Conservation (phyloP, 805 yeast species). For the Hanseniaspora lindneri region DNA sequence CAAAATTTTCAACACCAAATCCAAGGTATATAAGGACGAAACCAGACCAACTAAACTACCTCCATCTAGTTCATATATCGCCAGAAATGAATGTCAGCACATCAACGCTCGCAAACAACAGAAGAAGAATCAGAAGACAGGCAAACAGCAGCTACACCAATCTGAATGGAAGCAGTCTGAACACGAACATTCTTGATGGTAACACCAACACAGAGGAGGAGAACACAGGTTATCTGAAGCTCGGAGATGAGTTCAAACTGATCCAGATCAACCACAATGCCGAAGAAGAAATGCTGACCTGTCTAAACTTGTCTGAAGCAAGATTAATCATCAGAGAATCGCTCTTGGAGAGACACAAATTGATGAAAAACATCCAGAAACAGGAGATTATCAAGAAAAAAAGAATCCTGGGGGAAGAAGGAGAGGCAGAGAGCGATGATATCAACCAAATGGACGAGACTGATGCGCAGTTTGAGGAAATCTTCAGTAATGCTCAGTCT, state of each 20-base stretch:
- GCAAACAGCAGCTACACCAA: not conserved
- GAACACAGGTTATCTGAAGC: constrained; percentile 72
- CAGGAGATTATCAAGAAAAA: constrained; percentile 28
- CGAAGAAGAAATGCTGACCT: constrained; percentile 59
- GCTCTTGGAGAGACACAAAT: constrained; percentile 55
- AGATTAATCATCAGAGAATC: constrained; percentile 84
- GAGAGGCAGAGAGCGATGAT: constrained; percentile 1
- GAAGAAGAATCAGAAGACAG: constrained; percentile 44
- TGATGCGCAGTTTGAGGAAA: constrained; percentile 18
- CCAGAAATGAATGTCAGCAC: constrained; percentile 92
- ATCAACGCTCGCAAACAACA: constrained; percentile 72
- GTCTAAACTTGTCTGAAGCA: constrained; percentile 82
- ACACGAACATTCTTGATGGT: constrained; percentile 31
- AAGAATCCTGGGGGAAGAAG: constrained; percentile 23
- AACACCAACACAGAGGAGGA: constrained; percentile 66
- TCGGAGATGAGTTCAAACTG: constrained; percentile 87
- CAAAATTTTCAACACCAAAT: too few species aligned
- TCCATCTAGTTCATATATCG: too few species aligned
- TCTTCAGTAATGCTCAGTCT: constrained; percentile 37
- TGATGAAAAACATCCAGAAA: constrained; percentile 33
- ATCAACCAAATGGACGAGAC: constrained; percentile 26
- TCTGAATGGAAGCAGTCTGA: constrained; percentile 20
- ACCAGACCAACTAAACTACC: too few species aligned
- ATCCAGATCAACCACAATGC: constrained; percentile 75
- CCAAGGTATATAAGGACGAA: not conserved